phyloP scores from a whole-genome alignment of 2,329 filamentous ascomycete genomes.

The Podosphaera aphanis region DNA sequence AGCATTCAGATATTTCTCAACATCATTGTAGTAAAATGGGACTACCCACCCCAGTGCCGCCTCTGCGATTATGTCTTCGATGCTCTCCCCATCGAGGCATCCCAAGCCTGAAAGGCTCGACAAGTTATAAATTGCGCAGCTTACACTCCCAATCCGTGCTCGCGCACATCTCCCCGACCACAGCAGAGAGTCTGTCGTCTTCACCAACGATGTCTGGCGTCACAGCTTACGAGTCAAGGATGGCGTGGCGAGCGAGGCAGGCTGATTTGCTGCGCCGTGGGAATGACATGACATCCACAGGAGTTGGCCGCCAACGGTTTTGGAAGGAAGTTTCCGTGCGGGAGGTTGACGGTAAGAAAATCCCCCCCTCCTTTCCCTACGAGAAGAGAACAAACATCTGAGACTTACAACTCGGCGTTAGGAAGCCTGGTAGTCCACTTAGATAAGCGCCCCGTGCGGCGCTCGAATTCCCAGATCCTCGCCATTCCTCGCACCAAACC shows the following conservation, averaged over 20 bases:
- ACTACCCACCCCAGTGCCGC: too few relatives aligned
- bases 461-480: conserved; percentile 49
- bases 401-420: conserved; percentile 2
- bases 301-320: conserved; percentile 39
- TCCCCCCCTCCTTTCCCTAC: background rate
- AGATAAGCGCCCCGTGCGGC: conserved; percentile 58
- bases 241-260: conserved; percentile 28
- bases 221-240: conserved; percentile 18
- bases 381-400: background rate
- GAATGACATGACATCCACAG: conserved; percentile 21
- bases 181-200: too few relatives aligned
- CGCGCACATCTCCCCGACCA: too few relatives aligned
- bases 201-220: background rate
- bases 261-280: conserved; percentile 30
- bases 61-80: too few relatives aligned
- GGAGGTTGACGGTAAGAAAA: conserved; percentile 34
- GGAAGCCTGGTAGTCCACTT: conserved; percentile 36
- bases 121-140: too few relatives aligned
- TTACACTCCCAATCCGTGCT: too few relatives aligned
- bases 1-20: too few relatives aligned
- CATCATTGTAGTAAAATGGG: too few relatives aligned
- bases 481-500: conserved; percentile 52
- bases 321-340: conserved; percentile 66
- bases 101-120: too few relatives aligned
- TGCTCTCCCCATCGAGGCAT: too few relatives aligned